phyloP scores from a whole-genome alignment of 169 alveolate genomes.

The Neospora caninum region DNA sequence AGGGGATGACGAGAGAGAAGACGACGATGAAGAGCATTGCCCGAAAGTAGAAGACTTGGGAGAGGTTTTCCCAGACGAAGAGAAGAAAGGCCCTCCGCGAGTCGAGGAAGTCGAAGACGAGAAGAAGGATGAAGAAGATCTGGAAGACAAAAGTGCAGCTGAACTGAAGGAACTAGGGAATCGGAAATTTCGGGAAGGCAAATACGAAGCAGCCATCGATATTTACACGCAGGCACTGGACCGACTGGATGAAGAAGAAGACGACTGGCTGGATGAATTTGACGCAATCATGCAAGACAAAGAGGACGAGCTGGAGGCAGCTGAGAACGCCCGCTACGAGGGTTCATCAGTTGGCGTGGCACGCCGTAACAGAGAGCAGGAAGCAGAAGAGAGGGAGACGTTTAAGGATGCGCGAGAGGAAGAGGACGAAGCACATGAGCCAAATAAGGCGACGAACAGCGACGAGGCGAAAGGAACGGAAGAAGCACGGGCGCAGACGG shows the following conservation, averaged over 20 bases:
- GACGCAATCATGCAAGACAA: conserved; percentile 32
- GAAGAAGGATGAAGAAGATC: conserved; percentile 38
- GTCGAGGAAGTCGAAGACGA: conserved; percentile 72
- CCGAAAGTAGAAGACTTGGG: conserved; percentile 31
- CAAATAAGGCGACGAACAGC: background rate
- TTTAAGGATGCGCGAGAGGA: conserved; percentile 19
- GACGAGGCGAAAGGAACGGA: background rate
- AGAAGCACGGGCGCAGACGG: background rate
- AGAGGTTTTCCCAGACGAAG: background rate
- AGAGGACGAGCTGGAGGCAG: conserved; percentile 36
- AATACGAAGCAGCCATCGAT: conserved; percentile 26
- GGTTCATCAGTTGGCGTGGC: background rate
- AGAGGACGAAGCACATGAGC: background rate
- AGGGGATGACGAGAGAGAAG: background rate
- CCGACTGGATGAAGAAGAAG: conserved; percentile 31
- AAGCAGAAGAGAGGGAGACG: background rate
- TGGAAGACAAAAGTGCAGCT: conserved; percentile 24
- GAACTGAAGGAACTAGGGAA: conserved; percentile 51
- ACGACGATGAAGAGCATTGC: conserved; percentile 24
- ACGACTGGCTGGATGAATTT: conserved; percentile 45
- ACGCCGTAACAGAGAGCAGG: background rate
- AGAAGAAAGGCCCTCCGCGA: conserved; percentile 24
- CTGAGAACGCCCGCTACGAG: conserved; percentile 11
- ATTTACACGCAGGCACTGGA: conserved; percentile 43
- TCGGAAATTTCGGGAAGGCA: conserved; percentile 6